Conservation (phyloP, 495 filamentous ascomycete genomes). For the Penicillium pancosmium region DNA sequence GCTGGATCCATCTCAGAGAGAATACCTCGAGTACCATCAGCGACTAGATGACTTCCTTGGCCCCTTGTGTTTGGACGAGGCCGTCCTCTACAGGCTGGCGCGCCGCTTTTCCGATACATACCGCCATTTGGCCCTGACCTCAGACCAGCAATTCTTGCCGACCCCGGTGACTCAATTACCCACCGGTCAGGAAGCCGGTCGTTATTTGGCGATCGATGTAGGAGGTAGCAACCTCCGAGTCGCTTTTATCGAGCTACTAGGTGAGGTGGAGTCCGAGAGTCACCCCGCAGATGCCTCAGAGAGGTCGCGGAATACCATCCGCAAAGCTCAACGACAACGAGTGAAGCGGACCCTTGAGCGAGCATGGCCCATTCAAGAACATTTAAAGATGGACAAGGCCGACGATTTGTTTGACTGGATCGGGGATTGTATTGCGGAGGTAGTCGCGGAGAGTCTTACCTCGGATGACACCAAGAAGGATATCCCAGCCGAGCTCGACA, state of each 20-base stretch:
- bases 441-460: constrained; percentile 59
- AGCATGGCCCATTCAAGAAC: constrained; percentile 77
- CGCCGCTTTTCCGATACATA: constrained; percentile 64
- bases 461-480: constrained; percentile 46
- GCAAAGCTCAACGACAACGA: constrained; percentile 50
- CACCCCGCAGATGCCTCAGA: constrained; percentile 38
- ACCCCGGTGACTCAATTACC: constrained; percentile 78
- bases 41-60: constrained; percentile 43
- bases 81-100: constrained; percentile 60
- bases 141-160: constrained; percentile 72
- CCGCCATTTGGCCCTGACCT: constrained; percentile 62
- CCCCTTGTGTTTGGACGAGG: constrained; percentile 44
- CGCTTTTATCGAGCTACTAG: constrained; percentile 72
- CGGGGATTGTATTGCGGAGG: constrained; percentile 71
- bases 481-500: constrained; percentile 60
- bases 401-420: constrained; percentile 81
- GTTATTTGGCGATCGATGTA: constrained; percentile 77
- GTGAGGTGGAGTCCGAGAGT: constrained; percentile 44
- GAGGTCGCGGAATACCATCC: constrained; percentile 43
- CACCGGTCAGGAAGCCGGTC: constrained; percentile 63
- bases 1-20: constrained; percentile 34
- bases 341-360: constrained; percentile 66
- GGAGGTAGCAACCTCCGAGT: constrained; percentile 82
- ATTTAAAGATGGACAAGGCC: constrained; percentile 75
- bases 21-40: constrained; percentile 35